A percentile compares a stretch with the other conserved stretches of the same genome.
Evolutionary conservation across 2,329 filamentous ascomycete genomes (phyloP).

Genomic region (Penicillium janthinellum): DNA sequence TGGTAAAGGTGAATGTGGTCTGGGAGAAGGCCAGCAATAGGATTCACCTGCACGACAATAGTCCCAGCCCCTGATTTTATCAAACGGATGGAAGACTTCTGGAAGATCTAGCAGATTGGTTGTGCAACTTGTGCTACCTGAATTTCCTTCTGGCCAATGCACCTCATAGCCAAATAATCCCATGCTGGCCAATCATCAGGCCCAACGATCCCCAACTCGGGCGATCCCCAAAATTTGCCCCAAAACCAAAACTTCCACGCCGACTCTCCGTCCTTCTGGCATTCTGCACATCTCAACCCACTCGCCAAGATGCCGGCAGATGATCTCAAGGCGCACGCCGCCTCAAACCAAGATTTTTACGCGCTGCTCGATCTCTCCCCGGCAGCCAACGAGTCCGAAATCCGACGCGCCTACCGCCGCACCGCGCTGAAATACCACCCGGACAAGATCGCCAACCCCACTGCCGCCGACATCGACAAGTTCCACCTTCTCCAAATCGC

Average conservation of each 20-base stretch:
- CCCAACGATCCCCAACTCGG: no score
- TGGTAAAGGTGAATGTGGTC: no score
- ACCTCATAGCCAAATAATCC: no score
- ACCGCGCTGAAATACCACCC: conserved; percentile 89
- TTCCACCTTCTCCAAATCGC: conserved; percentile 86
- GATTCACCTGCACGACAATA: no score
- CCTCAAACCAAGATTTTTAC: conserved; percentile 73
- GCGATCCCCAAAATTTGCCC: no score
- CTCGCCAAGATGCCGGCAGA: conserved; percentile 41
- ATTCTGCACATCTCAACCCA: background rate
- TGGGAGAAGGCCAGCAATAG: no score
- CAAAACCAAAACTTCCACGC: background rate
- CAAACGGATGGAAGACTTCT: no score
- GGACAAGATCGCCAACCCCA: conserved; percentile 77
- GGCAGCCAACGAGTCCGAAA: conserved; percentile 67
- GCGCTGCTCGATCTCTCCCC: conserved; percentile 69
- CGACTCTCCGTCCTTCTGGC: background rate
- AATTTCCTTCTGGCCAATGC: no score
- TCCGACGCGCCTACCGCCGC: conserved; percentile 81
- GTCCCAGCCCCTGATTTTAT: no score
- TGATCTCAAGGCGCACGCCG: conserved; percentile 59
- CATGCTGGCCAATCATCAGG: no score
- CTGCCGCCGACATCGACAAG: conserved; percentile 68
- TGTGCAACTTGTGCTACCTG: no score
- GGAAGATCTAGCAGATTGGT: no score